Evolutionary conservation across 805 yeast species (phyloP).

Genomic region (Myxozyma udenii): DNA sequence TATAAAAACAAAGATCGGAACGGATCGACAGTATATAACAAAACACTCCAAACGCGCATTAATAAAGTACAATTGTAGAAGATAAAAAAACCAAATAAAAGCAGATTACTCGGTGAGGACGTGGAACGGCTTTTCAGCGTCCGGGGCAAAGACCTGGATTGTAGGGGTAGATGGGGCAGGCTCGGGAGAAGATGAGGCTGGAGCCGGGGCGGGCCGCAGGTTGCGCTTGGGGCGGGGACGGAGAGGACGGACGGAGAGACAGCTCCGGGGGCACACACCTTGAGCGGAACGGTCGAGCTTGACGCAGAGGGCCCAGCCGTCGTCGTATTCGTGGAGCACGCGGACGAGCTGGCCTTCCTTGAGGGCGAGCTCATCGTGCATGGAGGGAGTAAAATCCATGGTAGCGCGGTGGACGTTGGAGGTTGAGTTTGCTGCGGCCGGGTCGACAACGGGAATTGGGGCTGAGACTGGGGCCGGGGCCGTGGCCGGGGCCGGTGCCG

Average conservation of each 20-base stretch:
- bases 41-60: neutral
- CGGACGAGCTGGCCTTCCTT: conserved; percentile 32
- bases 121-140: conserved; percentile 22
- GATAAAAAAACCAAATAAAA: neutral
- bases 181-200: conserved; percentile 2
- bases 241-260: conserved; percentile 25
- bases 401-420: conserved; percentile 31
- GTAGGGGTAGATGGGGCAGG: conserved; percentile 23
- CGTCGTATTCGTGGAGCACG: conserved; percentile 32
- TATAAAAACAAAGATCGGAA: conserved; percentile 4
- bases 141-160: conserved; percentile 29
- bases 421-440: conserved; percentile 15
- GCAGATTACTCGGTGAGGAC: neutral
- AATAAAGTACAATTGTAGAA: neutral
- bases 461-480: conserved; percentile 2
- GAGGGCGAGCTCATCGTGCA: conserved; percentile 32
- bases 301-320: conserved; percentile 32
- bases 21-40: too few species aligned
- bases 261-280: conserved; percentile 29
- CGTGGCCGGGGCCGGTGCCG: neutral
- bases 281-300: conserved; percentile 29
- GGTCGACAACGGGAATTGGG: conserved; percentile 1
- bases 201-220: neutral
- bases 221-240: conserved; percentile 28
- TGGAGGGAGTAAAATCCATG: conserved; percentile 31